Conservation (phyloP, 2,329 filamentous ascomycete species). For the Colletotrichum horii region DNA sequence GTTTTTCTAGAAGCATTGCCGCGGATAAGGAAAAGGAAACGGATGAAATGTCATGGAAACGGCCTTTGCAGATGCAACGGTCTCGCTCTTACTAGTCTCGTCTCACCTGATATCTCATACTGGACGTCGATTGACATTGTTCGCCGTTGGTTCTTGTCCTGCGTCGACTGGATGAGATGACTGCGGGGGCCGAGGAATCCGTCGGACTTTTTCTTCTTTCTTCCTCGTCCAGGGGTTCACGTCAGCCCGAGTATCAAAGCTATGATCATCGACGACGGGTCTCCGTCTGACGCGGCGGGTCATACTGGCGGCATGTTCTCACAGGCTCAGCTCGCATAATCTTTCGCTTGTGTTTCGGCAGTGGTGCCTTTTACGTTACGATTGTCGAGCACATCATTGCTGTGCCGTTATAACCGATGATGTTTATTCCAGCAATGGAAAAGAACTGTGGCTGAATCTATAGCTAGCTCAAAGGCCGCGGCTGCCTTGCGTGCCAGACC, state of each 20-base stretch:
- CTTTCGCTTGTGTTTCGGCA: not conserved
- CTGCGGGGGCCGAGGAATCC: not conserved
- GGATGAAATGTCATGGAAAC: not conserved
- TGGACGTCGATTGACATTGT: not conserved
- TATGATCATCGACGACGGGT: not conserved
- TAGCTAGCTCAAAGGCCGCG: fast-evolving
- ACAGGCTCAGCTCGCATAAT: not conserved
- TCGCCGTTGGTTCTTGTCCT: not conserved
- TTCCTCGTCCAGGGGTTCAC: not conserved
- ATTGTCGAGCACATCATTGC: not conserved
- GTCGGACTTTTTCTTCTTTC: not conserved
- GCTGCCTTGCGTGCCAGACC: not conserved
- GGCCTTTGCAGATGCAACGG: not conserved
- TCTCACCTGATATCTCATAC: not conserved
- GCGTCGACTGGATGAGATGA: not conserved
- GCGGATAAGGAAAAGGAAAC: not conserved
- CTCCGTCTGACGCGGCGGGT: not conserved
- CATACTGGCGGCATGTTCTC: not conserved
- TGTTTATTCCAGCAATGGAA: not conserved
- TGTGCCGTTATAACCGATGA: not conserved
- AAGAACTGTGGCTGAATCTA: not conserved
- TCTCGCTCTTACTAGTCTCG: not conserved
- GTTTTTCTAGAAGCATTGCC: not conserved
- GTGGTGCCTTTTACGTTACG: not conserved
- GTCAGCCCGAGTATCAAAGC: not conserved